phyloP scores from a whole-genome alignment of 345 rosid species.

The Nephelium lappaceum region DNA sequence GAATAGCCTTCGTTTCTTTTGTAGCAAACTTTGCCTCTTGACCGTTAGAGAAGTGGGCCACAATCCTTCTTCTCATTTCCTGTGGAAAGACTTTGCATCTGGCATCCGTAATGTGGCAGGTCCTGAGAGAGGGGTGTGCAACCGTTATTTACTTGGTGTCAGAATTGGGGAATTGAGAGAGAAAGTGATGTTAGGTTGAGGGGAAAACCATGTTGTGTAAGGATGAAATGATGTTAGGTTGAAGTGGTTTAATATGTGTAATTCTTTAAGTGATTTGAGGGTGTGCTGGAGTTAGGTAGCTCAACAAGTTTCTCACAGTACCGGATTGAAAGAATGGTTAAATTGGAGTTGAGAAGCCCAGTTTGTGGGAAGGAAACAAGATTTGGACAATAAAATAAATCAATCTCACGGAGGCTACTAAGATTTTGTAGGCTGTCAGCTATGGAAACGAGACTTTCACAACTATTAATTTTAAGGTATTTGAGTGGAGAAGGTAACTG shows the following conservation, averaged over 20 bases:
- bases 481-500: neutral
- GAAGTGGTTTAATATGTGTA: neutral
- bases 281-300: conserved; percentile 3
- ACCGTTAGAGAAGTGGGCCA: no score
- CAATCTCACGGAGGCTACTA: neutral
- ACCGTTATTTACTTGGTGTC: conserved; percentile 18
- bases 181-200: conserved; percentile 21
- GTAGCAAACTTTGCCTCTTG: no score
- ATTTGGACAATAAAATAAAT: neutral
- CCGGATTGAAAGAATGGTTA: neutral
- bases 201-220: conserved; percentile 29
- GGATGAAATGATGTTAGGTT: neutral
- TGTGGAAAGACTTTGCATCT: conserved; percentile 16
- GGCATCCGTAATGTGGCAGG: conserved; percentile 12
- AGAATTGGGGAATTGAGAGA: neutral
- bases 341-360: neutral
- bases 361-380: neutral
- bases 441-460: neutral
- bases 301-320: neutral
- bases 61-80: no score
- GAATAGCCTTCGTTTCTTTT: neutral
- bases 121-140: conserved; percentile 17
- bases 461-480: neutral
- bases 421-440: neutral
- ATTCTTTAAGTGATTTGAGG: conserved; percentile 19